These are phyloP conservation scores for Ceriops decandra DNA, from an alignment of 345 rosid genomes.

Conservation along the genomic window DNA sequence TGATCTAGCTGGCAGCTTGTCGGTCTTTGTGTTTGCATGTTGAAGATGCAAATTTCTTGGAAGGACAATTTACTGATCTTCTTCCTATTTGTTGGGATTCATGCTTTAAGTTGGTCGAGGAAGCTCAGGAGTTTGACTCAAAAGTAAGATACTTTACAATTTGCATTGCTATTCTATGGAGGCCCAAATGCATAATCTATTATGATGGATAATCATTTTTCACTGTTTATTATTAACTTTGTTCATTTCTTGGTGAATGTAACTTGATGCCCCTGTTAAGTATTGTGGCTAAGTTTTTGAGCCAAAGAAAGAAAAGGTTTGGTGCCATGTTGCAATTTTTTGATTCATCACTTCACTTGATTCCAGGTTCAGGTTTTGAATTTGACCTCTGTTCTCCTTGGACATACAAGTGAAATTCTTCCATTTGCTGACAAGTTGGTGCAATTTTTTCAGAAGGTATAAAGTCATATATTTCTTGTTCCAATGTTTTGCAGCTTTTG, in stretches of 20 bases:
- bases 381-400: conserved; percentile 81
- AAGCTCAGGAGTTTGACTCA: conserved; percentile 96
- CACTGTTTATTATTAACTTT: neutral
- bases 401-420: conserved; percentile 65
- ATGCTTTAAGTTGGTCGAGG: conserved; percentile 86
- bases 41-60: conserved; percentile 93
- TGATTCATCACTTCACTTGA: conserved; percentile 9
- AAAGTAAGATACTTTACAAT: conserved; percentile 47
- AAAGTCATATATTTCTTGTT: conserved; percentile 9
- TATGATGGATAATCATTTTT: neutral
- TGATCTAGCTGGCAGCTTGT: conserved; percentile 90
- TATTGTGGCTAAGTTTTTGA: too few relatives aligned
- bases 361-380: conserved; percentile 93
- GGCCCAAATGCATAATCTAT: neutral
- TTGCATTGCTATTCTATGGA: neutral
- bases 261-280: neutral
- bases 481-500: neutral
- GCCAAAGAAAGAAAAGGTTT: neutral
- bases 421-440: conserved; percentile 74
- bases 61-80: conserved; percentile 69
- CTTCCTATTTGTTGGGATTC: conserved; percentile 87
- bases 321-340: neutral
- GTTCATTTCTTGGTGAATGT: neutral
- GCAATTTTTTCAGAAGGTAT: conserved; percentile 83
- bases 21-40: conserved; percentile 83